These are phyloP conservation scores for Zhuliangozyma parablackwelliae DNA, from an alignment of 1,139 yeast species.

Conservation along the genomic window DNA sequence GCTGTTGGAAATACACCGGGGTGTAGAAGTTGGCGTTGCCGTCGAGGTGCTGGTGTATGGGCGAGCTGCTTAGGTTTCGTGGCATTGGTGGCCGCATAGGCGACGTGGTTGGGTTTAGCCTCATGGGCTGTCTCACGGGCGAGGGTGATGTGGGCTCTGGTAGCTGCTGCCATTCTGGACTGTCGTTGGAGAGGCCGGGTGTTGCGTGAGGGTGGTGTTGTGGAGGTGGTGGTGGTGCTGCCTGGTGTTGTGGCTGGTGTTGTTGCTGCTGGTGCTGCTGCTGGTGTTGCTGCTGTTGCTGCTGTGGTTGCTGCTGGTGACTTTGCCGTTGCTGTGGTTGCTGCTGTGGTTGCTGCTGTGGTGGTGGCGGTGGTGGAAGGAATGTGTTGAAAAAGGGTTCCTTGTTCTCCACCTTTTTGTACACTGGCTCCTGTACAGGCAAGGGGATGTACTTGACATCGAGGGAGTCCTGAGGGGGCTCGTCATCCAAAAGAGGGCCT, in stretches of 20 bases:
- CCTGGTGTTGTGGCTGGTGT: slow-evolving; percentile 1
- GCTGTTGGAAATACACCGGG: slow-evolving; percentile 31
- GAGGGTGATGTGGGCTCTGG: slow-evolving; percentile 43
- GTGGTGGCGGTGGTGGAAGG: too few relatives aligned
- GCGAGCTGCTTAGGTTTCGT: slow-evolving; percentile 16
- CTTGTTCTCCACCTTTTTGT: slow-evolving; percentile 7
- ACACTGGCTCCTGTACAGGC: slow-evolving; percentile 37
- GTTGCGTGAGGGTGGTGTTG: slow-evolving; percentile 36
- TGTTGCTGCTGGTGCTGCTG: slow-evolving; percentile 1
- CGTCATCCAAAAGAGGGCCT: slow-evolving; percentile 26
- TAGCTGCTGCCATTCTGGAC: slow-evolving; percentile 37
- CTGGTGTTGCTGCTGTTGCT: slow-evolving; percentile 6
- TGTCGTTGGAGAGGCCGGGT: slow-evolving; percentile 34
- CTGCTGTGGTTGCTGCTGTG: slow-evolving; percentile 2
- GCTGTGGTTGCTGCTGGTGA: slow-evolving; percentile 4
- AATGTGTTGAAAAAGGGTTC: background rate
- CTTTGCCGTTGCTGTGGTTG: slow-evolving; percentile 1
- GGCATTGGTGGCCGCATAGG: slow-evolving; percentile 22
- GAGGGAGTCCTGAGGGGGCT: background rate
- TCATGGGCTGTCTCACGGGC: slow-evolving; percentile 14
- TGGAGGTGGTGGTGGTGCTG: slow-evolving; percentile 6
- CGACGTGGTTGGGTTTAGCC: slow-evolving; percentile 14
- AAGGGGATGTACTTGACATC: slow-evolving; percentile 34
- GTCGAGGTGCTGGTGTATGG: slow-evolving; percentile 20
- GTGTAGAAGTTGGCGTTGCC: slow-evolving; percentile 27